Base-by-base conservation (phyloP, 805 yeast genomes). In the Candida cerambycidarum region DNA sequence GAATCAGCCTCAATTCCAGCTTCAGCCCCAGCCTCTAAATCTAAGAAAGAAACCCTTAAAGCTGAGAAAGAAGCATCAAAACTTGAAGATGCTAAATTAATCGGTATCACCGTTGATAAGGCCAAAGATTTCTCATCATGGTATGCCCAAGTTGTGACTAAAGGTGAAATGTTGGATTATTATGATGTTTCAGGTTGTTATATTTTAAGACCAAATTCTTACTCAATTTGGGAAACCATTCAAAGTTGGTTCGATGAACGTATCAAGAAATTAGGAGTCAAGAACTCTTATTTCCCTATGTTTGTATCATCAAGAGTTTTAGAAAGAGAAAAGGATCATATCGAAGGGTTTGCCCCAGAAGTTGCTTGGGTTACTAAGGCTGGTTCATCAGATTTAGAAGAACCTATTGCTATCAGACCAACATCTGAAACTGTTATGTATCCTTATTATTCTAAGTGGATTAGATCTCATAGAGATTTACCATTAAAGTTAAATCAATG, bases 341-440 rank as follows among this genome's bases (percentile, higher is more conserved):
- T 93, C 56, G 99, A 93, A 69, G 99, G 99, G 34, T 93, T 93
- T 65, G 99, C 99, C 36, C 99, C 99, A 18, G 99, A 93, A 70
- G 99, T 93, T 43, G 99, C 99, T 18, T 93, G 99, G 99, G 99
- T 93, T 54, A 93, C 99, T 43, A 82, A 76, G 58, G 99, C 99
- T 42, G 99, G 99, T 58, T 65, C 72, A 24, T 85, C 96, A 25
- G 98, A 93, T 38, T 77, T 93, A 56, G 99, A 95, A 44, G 99
- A 93, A 73, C 98, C 96, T 57, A 89, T 93, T 58, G 99, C 99
- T 49, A 93, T 93, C 55, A 87, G 99, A 75, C 99, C 99, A 61
- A 93, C 99, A 29, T 90, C 97, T 15, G 99, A 93, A 69, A 93
- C 99, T 41, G 99, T 93, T 63, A 93, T 93, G 99, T 93, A 93